phyloP scores from a whole-genome alignment of 495 filamentous ascomycete species.

The Hyphodiscus hymeniophilus region DNA sequence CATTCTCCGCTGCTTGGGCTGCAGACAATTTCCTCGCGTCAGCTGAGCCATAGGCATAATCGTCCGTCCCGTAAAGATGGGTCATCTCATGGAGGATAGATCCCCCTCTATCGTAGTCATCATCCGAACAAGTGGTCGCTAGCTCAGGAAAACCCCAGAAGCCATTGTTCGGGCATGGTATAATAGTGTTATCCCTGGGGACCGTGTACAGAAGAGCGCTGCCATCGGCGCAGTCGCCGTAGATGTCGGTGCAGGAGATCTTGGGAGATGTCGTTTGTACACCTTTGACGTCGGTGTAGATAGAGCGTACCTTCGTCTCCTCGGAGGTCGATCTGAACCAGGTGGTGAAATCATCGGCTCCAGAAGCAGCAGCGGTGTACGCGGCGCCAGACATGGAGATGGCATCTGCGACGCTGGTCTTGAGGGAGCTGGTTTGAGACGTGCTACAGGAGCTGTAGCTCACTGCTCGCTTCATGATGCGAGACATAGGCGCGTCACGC shows the following conservation, averaged over 20 bases:
- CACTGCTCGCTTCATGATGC: constrained; percentile 22
- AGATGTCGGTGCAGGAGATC: constrained; percentile 24
- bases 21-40: constrained; percentile 17
- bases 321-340: constrained; percentile 23
- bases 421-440: constrained; percentile 18
- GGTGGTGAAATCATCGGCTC: constrained; percentile 19
- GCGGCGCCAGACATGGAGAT: constrained; percentile 20
- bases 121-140: constrained; percentile 21
- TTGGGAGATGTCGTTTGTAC: constrained; percentile 23
- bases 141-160: constrained; percentile 24
- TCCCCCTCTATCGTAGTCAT: constrained; percentile 25
- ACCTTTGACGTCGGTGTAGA: constrained; percentile 22
- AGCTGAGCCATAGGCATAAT: constrained; percentile 20
- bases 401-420: constrained; percentile 20
- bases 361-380: constrained; percentile 17
- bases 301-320: constrained; percentile 15
- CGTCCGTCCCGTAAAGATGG: constrained; percentile 25
- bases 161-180: constrained; percentile 23
- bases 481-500: constrained; percentile 13
- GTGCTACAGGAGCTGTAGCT: constrained; percentile 18
- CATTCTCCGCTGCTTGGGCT: constrained; percentile 22
- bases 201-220: constrained; percentile 21
- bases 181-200: constrained; percentile 21
- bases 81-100: constrained; percentile 26
- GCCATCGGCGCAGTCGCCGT: constrained; percentile 20